These are phyloP conservation scores for Stagonosporopsis cucurbitacearum DNA, from an alignment of 2,329 filamentous ascomycete genomes.

Conservation along the genomic window DNA sequence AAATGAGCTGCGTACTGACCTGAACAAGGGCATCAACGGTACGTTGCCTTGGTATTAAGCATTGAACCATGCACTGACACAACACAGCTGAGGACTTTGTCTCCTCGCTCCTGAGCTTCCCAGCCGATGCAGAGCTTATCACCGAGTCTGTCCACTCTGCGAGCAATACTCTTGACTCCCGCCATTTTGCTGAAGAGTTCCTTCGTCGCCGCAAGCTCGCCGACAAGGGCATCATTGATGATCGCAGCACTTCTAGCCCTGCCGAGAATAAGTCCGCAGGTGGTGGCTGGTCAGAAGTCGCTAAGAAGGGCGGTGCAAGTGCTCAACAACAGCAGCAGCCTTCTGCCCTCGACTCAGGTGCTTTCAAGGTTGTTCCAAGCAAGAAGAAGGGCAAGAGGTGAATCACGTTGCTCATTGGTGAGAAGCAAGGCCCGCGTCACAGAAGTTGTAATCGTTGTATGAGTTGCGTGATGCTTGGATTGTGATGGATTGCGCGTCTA, in stretches of 20 bases:
- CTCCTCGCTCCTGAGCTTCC: constrained; percentile 74
- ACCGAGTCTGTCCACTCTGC: constrained; percentile 87
- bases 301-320: constrained; percentile 84
- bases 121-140: constrained; percentile 79
- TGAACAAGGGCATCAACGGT: constrained; percentile 73
- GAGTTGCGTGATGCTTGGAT: not conserved
- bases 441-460: not conserved
- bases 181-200: constrained; percentile 93
- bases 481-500: not conserved
- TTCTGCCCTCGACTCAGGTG: constrained; percentile 57
- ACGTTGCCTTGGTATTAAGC: constrained; percentile 38
- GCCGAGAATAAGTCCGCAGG: constrained; percentile 52
- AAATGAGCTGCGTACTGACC: constrained; percentile 75
- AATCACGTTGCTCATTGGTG: not conserved
- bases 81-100: constrained; percentile 78
- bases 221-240: constrained; percentile 87
- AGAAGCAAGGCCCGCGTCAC: not conserved
- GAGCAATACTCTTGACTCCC: constrained; percentile 88
- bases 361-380: constrained; percentile 87
- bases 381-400: constrained; percentile 79
- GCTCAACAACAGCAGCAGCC: constrained; percentile 41
- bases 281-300: constrained; percentile 94
- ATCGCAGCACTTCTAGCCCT: constrained; percentile 62
- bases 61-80: constrained; percentile 21
- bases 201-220: constrained; percentile 90